These are phyloP conservation scores for Scedosporium minutisporum DNA, from an alignment of 2,329 filamentous ascomycete species.

Conservation along the genomic window DNA sequence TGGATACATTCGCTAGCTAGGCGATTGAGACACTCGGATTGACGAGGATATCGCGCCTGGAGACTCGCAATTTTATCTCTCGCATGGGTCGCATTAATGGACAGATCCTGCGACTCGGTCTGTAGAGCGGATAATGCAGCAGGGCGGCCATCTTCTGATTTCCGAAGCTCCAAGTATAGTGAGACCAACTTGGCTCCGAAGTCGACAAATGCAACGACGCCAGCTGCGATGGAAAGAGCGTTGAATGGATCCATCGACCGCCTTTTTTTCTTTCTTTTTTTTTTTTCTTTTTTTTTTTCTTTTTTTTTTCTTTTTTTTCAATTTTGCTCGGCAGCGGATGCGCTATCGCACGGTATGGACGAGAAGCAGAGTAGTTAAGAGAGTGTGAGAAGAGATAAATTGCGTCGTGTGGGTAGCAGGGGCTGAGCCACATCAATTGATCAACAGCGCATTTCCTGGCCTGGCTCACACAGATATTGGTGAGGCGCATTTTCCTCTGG, in stretches of 20 bases:
- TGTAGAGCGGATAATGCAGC: background rate
- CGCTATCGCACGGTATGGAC: background rate
- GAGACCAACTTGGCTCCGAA: background rate
- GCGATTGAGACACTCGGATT: background rate
- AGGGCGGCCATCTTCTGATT: background rate
- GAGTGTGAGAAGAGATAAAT: too few species aligned
- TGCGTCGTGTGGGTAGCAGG: too few species aligned
- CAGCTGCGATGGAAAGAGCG: background rate
- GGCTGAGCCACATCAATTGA: too few species aligned
- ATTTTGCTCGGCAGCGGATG: background rate
- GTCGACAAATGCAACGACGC: background rate
- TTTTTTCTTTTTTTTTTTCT: too few species aligned
- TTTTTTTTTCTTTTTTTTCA: too few species aligned
- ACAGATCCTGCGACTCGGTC: background rate
- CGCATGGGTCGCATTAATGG: background rate
- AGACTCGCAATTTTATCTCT: background rate
- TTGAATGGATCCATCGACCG: background rate
- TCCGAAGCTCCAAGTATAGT: background rate
- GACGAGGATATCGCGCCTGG: background rate
- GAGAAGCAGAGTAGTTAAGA: too few species aligned
- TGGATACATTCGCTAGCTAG: background rate
- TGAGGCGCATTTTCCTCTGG: too few species aligned
- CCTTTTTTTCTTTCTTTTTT: too few species aligned
- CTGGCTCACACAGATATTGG: too few species aligned
- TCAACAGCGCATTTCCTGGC: too few species aligned